Evolutionary conservation across 345 rosid genomes (phyloP), one percentile per base, ranked within the genome.

Genomic region (Rhizophora mangle): DNA sequence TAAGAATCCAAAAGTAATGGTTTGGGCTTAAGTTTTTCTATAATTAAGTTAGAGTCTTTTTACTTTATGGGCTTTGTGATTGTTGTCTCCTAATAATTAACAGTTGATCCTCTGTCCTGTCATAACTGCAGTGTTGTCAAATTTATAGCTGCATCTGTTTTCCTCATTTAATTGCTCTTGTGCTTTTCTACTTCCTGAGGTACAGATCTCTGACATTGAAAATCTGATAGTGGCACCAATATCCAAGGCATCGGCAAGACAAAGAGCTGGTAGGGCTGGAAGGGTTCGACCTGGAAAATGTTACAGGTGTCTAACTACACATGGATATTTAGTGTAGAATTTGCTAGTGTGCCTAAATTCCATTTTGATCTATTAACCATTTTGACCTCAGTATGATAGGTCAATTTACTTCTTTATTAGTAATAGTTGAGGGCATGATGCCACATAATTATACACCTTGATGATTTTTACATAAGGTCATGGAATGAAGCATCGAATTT

Each of bases 221-320:
- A 92, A 85, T 83, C 92, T 95, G 66, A 87, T 95, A 37, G 92
- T 95, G 67, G 92, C 97, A 61, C 96, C 99, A 58, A 90, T 92
- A 78, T 92, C 97, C 51, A 92, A 92, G 79, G 99, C 99, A 67
- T 95, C 99, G 75, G 96, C 99, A 60, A 87, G 88, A 60, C 99
- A 95, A 80, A 88, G 99, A 78, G 83, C 99, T 75, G 99, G 99
- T 70, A 88, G 99, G 77, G 97, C 99, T 68, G 97, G 99, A 67
- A 82, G 97, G 80, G 81, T 95, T 71, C 88, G 97, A 59, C 97
- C 96, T 18, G 99, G 99, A 63, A 92, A 92, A 73, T 95, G 99
- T 81, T 95, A 88, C 87, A 90, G 98, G 98, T 94, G 54, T 68
- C 47, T 68, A 58, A 51, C 19, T 54, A 51, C 39, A 62, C 13